These are phyloP conservation scores for Candida xyloterini DNA, from an alignment of 805 yeast species.

Conservation along the genomic window DNA sequence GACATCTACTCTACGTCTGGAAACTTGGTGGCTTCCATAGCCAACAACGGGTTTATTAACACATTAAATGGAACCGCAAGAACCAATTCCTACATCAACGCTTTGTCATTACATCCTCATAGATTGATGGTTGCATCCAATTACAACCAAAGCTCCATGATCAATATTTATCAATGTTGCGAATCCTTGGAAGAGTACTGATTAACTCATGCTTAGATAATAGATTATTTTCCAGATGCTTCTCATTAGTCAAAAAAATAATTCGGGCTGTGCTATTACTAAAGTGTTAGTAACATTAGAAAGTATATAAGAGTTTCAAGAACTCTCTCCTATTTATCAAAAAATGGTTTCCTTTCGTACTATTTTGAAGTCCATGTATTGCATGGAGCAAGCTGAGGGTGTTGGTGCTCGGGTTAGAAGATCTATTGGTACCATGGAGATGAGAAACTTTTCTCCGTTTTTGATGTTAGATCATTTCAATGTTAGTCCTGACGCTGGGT, in stretches of 20 bases:
- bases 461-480: slow-evolving; percentile 78
- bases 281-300: slow-evolving; percentile 5
- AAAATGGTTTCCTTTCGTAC: slow-evolving; percentile 40
- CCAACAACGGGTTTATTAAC: slow-evolving; percentile 35
- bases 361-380: slow-evolving; percentile 49
- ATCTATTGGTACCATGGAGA: slow-evolving; percentile 64
- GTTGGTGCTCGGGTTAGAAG: slow-evolving; percentile 85
- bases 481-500: slow-evolving; percentile 63
- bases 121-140: slow-evolving; percentile 88
- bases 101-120: slow-evolving; percentile 85
- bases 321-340: neutral
- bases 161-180: slow-evolving; percentile 55
- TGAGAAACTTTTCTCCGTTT: slow-evolving; percentile 79
- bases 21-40: slow-evolving; percentile 58
- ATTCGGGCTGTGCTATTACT: slow-evolving; percentile 9
- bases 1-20: slow-evolving; percentile 88
- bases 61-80: slow-evolving; percentile 44
- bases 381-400: slow-evolving; percentile 77
- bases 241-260: slow-evolving; percentile 2
- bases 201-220: neutral
- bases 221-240: slow-evolving; percentile 1
- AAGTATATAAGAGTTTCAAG: neutral
- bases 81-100: slow-evolving; percentile 55
- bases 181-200: slow-evolving; percentile 1
- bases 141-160: slow-evolving; percentile 71